Conservation (phyloP, 768 basidiomycete genomes). For the Lactifluus echinatus region DNA sequence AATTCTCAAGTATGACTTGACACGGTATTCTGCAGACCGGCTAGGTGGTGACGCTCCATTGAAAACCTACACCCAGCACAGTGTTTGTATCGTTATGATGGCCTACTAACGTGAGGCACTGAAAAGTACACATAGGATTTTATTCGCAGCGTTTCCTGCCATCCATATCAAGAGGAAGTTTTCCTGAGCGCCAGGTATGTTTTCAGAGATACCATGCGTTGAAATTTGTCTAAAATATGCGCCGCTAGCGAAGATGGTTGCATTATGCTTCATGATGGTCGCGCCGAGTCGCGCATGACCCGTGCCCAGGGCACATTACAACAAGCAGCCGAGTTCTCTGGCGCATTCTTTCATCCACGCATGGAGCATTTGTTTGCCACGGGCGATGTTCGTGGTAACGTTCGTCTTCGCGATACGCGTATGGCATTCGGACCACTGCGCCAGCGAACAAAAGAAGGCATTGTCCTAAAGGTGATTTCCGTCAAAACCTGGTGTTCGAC, state of each 20-base stretch:
- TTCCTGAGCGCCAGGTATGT: slow-evolving; percentile 61
- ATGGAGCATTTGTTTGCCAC: slow-evolving; percentile 65
- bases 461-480: slow-evolving; percentile 42
- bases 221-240: neutral
- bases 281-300: slow-evolving; percentile 29
- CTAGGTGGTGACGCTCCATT: neutral
- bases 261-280: slow-evolving; percentile 53
- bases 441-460: slow-evolving; percentile 39
- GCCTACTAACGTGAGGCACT: slow-evolving; percentile 2
- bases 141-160: slow-evolving; percentile 56
- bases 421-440: slow-evolving; percentile 60
- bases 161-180: slow-evolving; percentile 58
- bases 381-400: slow-evolving; percentile 47
- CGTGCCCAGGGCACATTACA: slow-evolving; percentile 46
- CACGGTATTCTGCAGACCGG: slow-evolving; percentile 4
- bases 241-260: slow-evolving; percentile 57
- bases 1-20: slow-evolving; percentile 15
- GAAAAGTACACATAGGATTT: slow-evolving; percentile 39
- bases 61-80: slow-evolving; percentile 19
- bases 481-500: neutral
- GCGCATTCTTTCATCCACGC: slow-evolving; percentile 56
- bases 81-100: slow-evolving; percentile 17
- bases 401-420: slow-evolving; percentile 59
- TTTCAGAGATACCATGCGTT: neutral
- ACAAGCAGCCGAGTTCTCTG: slow-evolving; percentile 48